Base-by-base conservation (phyloP, 805 yeast species). In the Nematodospora valgi region DNA sequence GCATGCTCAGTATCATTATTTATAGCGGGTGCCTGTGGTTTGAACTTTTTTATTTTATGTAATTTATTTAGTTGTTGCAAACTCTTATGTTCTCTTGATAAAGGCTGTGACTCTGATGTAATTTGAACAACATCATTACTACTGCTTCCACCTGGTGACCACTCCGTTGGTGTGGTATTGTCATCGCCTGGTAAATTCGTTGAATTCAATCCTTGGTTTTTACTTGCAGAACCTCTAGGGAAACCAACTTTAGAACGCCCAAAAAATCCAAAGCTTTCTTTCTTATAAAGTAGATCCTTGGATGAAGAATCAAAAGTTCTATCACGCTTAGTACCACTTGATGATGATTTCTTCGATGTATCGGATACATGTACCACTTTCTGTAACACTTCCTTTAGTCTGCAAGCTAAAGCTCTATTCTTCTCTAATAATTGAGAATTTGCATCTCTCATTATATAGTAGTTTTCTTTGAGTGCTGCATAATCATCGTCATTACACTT, bases 231-330 rank as follows among this genome's bases (percentile, higher is more conserved):
- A 29, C 27, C 37, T 29, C 23, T 27, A 4, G 37, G 37, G 17
- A 34, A 34, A 23, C 37, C 27, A 4, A 22, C n/a, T 27, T 29
- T 27, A 12, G 37, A 34, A 25, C 27, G 37, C 16, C 37, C 37
- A 19, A 34, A 34, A 27, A 34, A 27, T 11, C 37, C 37, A 23
- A 34, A 31, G 12, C 27, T 34, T 25, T 34, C 37, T n/a, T 34
- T 34, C 16, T 34, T 34, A 29, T 23, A 23, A 5, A 32, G 37
- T 17, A 34, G 21, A 23, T 34, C 37, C 14, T 34, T 32, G 23
- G 27, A 20, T 17, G 30, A 34, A 5, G 37, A 34, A 29, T 34
- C 37, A 10, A 32, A 29, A 5, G 32, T 29, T 6, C 37, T 24
- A 17, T 34, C 37, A 16, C 37, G 30, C 23, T 34, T 34, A 17